Evolutionary conservation across 2,329 filamentous ascomycete genomes (phyloP), one percentile per base, ranked within the genome.

Genomic region (Talaromyces amestolkiae): DNA sequence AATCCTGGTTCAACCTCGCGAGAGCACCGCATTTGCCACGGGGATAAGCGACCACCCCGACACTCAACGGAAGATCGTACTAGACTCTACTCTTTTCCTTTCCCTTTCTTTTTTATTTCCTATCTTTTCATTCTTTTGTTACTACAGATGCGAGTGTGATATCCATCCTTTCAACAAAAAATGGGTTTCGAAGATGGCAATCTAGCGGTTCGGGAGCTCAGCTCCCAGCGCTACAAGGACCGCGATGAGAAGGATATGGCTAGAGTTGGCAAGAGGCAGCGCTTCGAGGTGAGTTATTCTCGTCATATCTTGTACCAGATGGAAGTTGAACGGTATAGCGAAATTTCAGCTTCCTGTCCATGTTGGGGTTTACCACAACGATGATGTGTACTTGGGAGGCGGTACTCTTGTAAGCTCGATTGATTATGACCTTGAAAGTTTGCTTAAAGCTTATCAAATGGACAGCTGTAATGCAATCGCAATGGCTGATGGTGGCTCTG

Each of bases 371-470:
- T 66, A 77, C 76, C 49, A 76, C 74, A 66, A 78, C 77, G 3
- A 73, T 80, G 54, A 75, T 79, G 70, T 71, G 71, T 49, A 79
- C 77, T 6, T 80, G 78, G 78, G 77, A 80, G 65, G 77, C 74
- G 8, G 71, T 78, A 56, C 68, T 79, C 8, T 72, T 75, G 77
- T 79, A 64, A 66, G 73, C 66, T 10, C 15, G 35, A 6, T 15
- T 13, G 35, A 13, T 11, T 62, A 66, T 41, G 63, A 33, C 6
- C 56, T 45, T 31, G 24, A 10, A 37, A 10, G 8, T n/a, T 22
- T 49, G 10, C 43, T 6, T 49, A 7, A 15, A 39, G 11, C 35
- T 39, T 3, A 39, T 39, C 13, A 39, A 15, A 39, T 4, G 11
- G 11, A 39, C 35, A 39, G 35, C 13, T 39, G 35, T 39, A 39